These are phyloP conservation scores for Periglandula ipomoeae DNA, from an alignment of 2,329 filamentous ascomycete genomes.

Conservation along the genomic window DNA sequence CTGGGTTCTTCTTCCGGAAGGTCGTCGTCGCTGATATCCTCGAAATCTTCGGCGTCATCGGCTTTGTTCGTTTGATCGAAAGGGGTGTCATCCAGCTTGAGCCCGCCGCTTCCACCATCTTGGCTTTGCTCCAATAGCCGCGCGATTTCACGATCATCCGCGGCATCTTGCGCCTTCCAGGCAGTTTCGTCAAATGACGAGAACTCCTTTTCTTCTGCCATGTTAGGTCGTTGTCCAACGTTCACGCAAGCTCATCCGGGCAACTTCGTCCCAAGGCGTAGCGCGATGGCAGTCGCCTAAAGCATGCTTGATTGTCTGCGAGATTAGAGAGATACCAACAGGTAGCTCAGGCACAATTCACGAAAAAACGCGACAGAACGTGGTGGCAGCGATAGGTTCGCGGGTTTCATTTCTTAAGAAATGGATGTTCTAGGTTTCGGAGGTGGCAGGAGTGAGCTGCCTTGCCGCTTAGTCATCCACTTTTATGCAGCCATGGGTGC, in stretches of 20 bases:
- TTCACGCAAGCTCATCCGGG: constrained; percentile 11
- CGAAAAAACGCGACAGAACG: neutral
- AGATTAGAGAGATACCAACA: neutral
- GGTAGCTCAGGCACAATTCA: neutral
- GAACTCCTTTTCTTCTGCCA: constrained; percentile 25
- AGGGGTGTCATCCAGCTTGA: constrained; percentile 34
- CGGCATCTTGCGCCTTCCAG: constrained; percentile 35
- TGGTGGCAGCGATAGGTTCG: neutral
- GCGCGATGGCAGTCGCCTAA: constrained; percentile 12
- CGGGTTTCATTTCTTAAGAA: neutral
- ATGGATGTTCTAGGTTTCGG: too few species aligned
- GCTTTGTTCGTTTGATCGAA: constrained; percentile 71
- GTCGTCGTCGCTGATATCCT: constrained; percentile 87
- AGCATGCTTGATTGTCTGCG: constrained; percentile 16
- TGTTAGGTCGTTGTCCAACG: constrained; percentile 14
- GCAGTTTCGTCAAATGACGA: constrained; percentile 25
- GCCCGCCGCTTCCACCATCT: constrained; percentile 27
- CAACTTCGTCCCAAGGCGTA: constrained; percentile 16
- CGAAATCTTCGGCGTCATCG: constrained; percentile 83
- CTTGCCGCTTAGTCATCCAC: too few species aligned
- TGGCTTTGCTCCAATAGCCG: constrained; percentile 34
- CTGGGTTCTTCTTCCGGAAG: constrained; percentile 65
- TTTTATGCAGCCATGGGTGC: too few species aligned
- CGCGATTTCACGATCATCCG: constrained; percentile 40
- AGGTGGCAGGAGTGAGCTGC: too few species aligned